These are phyloP conservation scores for Populus tremula DNA, from an alignment of 345 rosid genomes.

Conservation along the genomic window DNA sequence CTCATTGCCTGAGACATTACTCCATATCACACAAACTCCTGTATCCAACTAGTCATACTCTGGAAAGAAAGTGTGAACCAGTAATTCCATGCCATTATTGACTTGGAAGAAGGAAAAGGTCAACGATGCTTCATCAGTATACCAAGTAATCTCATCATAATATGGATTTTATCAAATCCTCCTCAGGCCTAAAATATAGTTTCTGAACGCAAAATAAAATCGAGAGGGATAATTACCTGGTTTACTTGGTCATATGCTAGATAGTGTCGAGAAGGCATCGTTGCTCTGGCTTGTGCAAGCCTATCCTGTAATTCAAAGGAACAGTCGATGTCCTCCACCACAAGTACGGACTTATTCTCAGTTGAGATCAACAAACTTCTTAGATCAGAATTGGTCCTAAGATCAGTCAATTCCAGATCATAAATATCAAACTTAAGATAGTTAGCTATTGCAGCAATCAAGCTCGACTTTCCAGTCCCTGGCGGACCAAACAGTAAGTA, in stretches of 20 bases:
- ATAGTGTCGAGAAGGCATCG: constrained; percentile 28
- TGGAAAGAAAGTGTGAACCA: no score
- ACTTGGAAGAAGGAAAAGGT: no score
- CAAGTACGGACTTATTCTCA: constrained; percentile 6
- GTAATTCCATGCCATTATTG: no score
- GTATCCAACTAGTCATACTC: no score
- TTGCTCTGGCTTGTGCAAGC: constrained; percentile 24
- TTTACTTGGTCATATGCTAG: constrained; percentile 27
- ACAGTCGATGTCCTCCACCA: constrained; percentile 16
- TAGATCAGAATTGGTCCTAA: constrained; percentile 22
- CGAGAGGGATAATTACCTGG: constrained; percentile 8
- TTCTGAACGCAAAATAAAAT: not conserved
- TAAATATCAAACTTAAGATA: constrained; percentile 20
- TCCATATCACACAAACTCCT: no score
- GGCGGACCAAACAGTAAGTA: constrained; percentile 16
- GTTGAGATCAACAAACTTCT: constrained; percentile 15
- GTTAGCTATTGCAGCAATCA: constrained; percentile 26
- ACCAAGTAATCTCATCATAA: no score
- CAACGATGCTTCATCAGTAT: no score
- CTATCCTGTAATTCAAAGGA: constrained; percentile 5
- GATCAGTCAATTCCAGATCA: constrained; percentile 19
- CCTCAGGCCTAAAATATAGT: no score
- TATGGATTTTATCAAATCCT: no score
- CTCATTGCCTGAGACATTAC: no score
- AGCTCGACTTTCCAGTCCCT: constrained; percentile 20